Evolutionary conservation across 257 asterid species (phyloP).

Genomic region (Solanum clarkiae): DNA sequence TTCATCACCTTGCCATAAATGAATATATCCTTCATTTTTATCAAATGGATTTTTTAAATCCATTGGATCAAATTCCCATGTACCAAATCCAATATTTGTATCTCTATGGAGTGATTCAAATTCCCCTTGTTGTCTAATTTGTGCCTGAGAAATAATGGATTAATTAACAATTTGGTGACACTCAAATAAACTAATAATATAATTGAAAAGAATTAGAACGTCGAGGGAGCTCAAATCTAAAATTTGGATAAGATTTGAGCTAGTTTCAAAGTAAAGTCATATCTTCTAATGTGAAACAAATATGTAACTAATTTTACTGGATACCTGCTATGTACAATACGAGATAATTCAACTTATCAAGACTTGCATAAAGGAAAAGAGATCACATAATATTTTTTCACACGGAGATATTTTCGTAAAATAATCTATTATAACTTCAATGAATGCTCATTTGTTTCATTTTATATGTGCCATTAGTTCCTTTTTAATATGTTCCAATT

Average conservation of each 20-base stretch:
- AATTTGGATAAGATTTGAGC: not conserved
- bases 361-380: not conserved
- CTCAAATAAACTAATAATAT: not conserved
- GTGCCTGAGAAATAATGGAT: constrained; percentile 12
- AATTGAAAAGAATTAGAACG: no score
- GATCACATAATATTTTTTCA: no score
- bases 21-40: constrained; percentile 43
- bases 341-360: not conserved
- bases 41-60: constrained; percentile 53
- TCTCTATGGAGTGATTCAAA: constrained; percentile 57
- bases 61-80: constrained; percentile 71
- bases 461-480: not conserved
- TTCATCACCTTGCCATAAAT: constrained; percentile 80
- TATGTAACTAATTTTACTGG: not conserved
- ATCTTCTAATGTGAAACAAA: no score
- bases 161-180: not conserved
- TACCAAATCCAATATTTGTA: constrained; percentile 46
- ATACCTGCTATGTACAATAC: no score
- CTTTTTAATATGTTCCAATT: not conserved
- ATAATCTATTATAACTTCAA: not conserved
- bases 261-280: not conserved
- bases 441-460: not conserved
- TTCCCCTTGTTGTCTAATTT: constrained; percentile 61
- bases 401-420: no score
- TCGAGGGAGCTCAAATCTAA: not conserved